Percentiles rank a stretch among this genome's conserved stretches.
Conservation (phyloP, 805 yeast genomes). For the Ogataea trehaloabstinens region DNA sequence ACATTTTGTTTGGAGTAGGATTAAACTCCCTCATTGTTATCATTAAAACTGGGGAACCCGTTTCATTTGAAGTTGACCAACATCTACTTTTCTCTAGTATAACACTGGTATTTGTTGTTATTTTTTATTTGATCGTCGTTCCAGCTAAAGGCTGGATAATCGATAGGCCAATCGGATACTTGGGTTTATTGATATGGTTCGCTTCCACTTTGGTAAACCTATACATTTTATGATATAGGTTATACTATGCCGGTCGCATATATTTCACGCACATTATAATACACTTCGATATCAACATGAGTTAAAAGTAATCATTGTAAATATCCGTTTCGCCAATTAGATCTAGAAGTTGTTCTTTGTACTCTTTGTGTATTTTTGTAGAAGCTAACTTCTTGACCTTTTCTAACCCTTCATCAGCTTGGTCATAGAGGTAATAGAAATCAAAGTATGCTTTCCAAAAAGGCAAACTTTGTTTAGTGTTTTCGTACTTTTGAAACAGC, state of each 20-base stretch:
- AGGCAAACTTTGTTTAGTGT: conserved; percentile 14
- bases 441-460: conserved; percentile 28
- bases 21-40: conserved; percentile 38
- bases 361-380: conserved; percentile 1
- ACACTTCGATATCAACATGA: too few species aligned
- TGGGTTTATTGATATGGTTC: conserved; percentile 33
- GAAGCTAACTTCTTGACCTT: conserved; percentile 7
- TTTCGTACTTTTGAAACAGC: conserved; percentile 28
- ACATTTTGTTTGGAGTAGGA: conserved; percentile 51
- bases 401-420: conserved; percentile 8
- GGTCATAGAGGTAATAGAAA: conserved; percentile 16
- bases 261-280: too few species aligned
- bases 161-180: conserved; percentile 38
- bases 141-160: conserved; percentile 49
- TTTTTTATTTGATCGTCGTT: conserved; percentile 37
- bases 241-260: background rate
- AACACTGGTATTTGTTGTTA: conserved; percentile 39
- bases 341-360: conserved; percentile 1
- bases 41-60: conserved; percentile 13
- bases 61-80: conserved; percentile 38
- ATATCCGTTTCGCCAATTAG: conserved; percentile 6
- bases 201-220: conserved; percentile 17
- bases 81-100: conserved; percentile 38
- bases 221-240: conserved; percentile 7
- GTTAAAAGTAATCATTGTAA: conserved; percentile 7